These are phyloP conservation scores for Rubus idaeus DNA, from an alignment of 306 rosid species.

Conservation along the genomic window DNA sequence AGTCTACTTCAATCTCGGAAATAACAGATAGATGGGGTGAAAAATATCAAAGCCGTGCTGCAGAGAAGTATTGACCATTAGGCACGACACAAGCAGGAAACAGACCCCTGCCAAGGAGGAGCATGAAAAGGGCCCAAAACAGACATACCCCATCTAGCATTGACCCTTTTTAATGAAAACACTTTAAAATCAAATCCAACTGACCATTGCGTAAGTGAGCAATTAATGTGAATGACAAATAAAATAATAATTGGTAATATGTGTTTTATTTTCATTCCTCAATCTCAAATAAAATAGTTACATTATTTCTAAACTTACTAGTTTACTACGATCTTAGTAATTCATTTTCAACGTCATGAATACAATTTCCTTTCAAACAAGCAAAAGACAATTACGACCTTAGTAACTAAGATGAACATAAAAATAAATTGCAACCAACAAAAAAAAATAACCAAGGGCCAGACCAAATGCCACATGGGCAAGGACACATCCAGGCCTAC, in stretches of 20 bases:
- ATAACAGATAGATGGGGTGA: not conserved
- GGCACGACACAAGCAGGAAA: not conserved
- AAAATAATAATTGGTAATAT: not conserved
- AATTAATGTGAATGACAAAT: not conserved
- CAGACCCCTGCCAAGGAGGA: not conserved
- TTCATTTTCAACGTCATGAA: not conserved
- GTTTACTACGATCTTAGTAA: not conserved
- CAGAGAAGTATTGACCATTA: not conserved
- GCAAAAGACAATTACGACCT: not conserved
- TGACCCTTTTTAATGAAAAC: not conserved
- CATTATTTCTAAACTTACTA: not conserved
- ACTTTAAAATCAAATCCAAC: not conserved
- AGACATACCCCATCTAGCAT: not conserved
- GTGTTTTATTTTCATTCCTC: not conserved
- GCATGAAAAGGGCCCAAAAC: not conserved
- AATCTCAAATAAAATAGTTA: not conserved
- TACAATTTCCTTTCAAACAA: not conserved
- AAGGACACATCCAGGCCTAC: not conserved
- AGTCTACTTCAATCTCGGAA: not conserved
- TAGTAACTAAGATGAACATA: not conserved
- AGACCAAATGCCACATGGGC: not conserved
- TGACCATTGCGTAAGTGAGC: not conserved
- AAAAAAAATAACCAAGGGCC: not conserved
- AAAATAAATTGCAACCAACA: not conserved
- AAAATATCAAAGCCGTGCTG: not conserved